phyloP scores from a whole-genome alignment of 140 eudicot genomes.

The Bidens hawaiensis region DNA sequence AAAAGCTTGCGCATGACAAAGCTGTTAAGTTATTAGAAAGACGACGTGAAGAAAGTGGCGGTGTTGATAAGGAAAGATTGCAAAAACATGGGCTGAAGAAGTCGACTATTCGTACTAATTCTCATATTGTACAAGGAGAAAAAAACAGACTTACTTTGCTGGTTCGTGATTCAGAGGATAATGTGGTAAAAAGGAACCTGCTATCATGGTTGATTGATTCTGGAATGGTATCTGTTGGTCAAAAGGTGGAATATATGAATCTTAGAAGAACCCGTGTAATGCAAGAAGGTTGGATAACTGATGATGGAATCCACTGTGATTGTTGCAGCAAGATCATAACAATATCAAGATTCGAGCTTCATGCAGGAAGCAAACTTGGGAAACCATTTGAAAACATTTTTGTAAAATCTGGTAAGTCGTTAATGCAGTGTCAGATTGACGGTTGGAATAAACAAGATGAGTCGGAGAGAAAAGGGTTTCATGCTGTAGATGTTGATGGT shows the following conservation, averaged over 20 bases:
- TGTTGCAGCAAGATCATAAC: constrained; percentile 84
- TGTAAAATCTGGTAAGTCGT: constrained; percentile 57
- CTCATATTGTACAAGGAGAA: constrained; percentile 43
- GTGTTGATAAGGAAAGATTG: constrained; percentile 16
- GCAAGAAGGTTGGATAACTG: constrained; percentile 92
- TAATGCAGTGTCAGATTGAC: constrained; percentile 74
- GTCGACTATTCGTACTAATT: constrained; percentile 16
- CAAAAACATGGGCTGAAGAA: constrained; percentile 28
- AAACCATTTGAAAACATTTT: constrained; percentile 65
- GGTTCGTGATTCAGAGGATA: constrained; percentile 59
- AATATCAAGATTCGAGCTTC: constrained; percentile 81
- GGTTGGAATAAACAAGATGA: constrained; percentile 86
- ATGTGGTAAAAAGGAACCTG: constrained; percentile 66
- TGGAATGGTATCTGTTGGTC: constrained; percentile 50
- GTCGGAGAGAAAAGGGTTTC: constrained; percentile 49
- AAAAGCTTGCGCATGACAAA: constrained; percentile 28
- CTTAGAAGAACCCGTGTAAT: constrained; percentile 61
- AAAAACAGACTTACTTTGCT: constrained; percentile 61
- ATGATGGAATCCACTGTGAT: constrained; percentile 85
- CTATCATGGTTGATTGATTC: constrained; percentile 81
- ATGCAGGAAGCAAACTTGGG: constrained; percentile 86
- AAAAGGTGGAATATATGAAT: constrained; percentile 82
- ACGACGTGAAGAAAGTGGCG: constrained; percentile 22
- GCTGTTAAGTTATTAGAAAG: constrained; percentile 36
- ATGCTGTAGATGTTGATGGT: constrained; percentile 56